Percentiles rank a stretch among this genome's conserved stretches.
phyloP scores from a whole-genome alignment of 176 grass and related monocot species.

The Poa annua region DNA sequence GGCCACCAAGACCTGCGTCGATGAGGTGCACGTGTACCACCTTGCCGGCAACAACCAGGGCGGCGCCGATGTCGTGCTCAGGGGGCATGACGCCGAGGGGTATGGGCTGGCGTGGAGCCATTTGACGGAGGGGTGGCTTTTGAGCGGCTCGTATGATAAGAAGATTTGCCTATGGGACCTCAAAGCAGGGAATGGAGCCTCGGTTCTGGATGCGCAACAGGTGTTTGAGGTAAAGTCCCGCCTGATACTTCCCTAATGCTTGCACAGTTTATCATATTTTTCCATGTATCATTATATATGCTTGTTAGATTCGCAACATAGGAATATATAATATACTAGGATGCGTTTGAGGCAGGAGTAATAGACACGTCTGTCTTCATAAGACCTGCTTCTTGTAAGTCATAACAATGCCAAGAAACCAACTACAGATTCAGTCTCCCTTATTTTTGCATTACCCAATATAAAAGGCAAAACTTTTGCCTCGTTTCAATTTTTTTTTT shows the following conservation, averaged over 20 bases:
- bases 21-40: constrained; percentile 83
- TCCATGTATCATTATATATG: background rate
- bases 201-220: constrained; percentile 63
- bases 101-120: constrained; percentile 88
- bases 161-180: constrained; percentile 97
- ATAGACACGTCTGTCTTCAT: background rate
- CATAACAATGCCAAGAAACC: background rate
- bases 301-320: background rate
- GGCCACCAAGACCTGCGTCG: constrained; percentile 78
- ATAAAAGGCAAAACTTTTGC: too few species aligned
- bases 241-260: background rate
- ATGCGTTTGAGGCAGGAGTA: background rate
- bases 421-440: background rate
- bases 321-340: background rate
- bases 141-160: constrained; percentile 94
- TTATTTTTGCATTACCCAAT: background rate
- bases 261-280: background rate
- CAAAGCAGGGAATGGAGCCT: constrained; percentile 32
- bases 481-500: too few species aligned
- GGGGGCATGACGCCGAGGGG: constrained; percentile 76
- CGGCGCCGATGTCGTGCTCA: constrained; percentile 65
- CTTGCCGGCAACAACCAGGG: constrained; percentile 46
- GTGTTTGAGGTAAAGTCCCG: constrained; percentile 85
- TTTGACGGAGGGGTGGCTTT: constrained; percentile 69
- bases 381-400: background rate